Evolutionary conservation across 2,329 filamentous ascomycete genomes (phyloP), one percentile per base, ranked within the genome.

Genomic region (Graphilbum fragrans): DNA sequence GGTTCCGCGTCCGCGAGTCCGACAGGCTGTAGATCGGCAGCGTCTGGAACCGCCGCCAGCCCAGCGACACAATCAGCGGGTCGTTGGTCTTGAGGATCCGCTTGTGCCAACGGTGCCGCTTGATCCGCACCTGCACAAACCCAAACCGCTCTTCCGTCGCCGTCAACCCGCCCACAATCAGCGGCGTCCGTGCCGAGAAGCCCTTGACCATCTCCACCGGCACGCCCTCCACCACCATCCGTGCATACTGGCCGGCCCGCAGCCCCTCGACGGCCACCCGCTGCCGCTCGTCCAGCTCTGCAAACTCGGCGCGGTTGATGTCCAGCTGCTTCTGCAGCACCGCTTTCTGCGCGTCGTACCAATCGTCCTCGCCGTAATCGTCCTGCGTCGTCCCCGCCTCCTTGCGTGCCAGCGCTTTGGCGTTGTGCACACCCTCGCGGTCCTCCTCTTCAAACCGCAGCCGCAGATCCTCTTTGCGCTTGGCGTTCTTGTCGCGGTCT

Each of bases 71-170:
- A 57, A 98, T 94, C 39, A 98, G 72, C 16, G 92, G 93, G 56
- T 98, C 92, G 57, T 94, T 94, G 27, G 87, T 96, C 69, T 98
- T 98, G 50, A 98, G 71, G 52, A 96, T 96, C 69, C 92, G 94
- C 74, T 95, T 95, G 67, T 98, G 92, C 93, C 93, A 98, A 50
- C 92, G 74, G 60, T 98, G 92, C 41, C 87, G 77, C 73, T 98
- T 98, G 68, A 98, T 94, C 39, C 93, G 80, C 44, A 95, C 81
- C 61, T 98, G 92, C 9, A 96, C 81, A 56, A 84, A 96, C 9
- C 92, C 93, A 58, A 94, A 95, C 39, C 93, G 80, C 59, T 96
- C 88, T 61, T 98, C 92, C 0, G 90, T 95, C 8, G 92, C 75
- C 11, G 86, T 82, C 32, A 98, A 70, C n/a, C 92, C 93, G 39